Evolutionary conservation across 441 rosid species (phyloP).

Genomic region (Gossypium davidsonii): DNA sequence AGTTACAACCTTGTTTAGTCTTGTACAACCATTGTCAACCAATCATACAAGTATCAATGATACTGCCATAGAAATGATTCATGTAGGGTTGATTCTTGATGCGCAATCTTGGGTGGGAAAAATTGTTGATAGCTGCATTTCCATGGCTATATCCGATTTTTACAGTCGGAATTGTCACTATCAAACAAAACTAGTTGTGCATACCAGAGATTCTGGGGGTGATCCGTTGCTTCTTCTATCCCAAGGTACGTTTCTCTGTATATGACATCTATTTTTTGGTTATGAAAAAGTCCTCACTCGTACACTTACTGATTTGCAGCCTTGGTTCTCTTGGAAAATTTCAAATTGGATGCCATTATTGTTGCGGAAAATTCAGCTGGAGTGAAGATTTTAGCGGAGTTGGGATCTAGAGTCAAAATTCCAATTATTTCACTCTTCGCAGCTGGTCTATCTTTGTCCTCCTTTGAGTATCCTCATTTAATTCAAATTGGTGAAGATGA

Average conservation of each 20-base stretch:
- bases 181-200: background rate
- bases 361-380: constrained; percentile 27
- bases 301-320: background rate
- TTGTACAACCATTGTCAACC: background rate
- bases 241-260: constrained; percentile 8
- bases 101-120: constrained; percentile 4
- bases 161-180: background rate
- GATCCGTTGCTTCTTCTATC: constrained; percentile 13
- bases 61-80: background rate
- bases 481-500: constrained; percentile 29
- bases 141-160: constrained; percentile 21
- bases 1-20: background rate
- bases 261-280: background rate
- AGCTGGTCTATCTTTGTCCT: constrained; percentile 11
- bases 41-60: background rate
- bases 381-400: constrained; percentile 27
- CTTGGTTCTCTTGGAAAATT: background rate
- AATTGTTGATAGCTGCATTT: constrained; percentile 12
- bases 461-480: constrained; percentile 17
- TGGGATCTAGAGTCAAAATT: constrained; percentile 26
- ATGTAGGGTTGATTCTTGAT: constrained; percentile 14
- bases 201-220: constrained; percentile 14
- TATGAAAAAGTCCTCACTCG: background rate
- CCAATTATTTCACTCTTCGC: constrained; percentile 31
- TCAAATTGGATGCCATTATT: constrained; percentile 29